Evolutionary conservation across 371 early-diverging fungal genomes (phyloP), one percentile per base, ranked within the genome.

Genomic region (Chytridiales sp.): DNA sequence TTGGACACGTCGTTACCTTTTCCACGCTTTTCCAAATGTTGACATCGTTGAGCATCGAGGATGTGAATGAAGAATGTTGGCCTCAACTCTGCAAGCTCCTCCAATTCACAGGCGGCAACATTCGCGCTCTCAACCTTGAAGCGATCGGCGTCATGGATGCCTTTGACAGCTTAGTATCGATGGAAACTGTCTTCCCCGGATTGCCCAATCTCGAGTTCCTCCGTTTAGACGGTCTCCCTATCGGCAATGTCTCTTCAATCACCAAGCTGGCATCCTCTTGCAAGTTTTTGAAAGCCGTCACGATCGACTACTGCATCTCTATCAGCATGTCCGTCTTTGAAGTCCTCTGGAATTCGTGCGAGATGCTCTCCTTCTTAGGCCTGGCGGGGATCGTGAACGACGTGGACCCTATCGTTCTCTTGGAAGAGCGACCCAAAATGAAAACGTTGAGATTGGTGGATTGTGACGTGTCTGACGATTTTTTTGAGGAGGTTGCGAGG

Each of bases 361-460:
- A 41, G 11, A 65, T 62, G 32, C 47, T 77, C 2, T 34, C 32
- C 19, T 77, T 77, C 48, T 29, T 77, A 17, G 78, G 74, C 9
- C 19, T 77, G 26, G 78, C 74, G 5, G 78, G 78, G 4, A 56
- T 77, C 5, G 62, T 68, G 13, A 65, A 65, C 24, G 64, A 67
- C 29, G 47, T 53, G 46, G 43, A 36, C 19, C 27, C 39, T 15
- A 47, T n/a, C 44, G 22, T 26, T 24, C 38, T 17, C 2, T 44
- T 77, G 38, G 50, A 39, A 21, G 4, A 9, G 17, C 67, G 62
- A 24, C 34, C 55, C 4, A 47, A 43, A n/a, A 43, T 77, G 39
- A 47, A 61, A n/a, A 69, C 70, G n/a, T 55, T 77, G 11, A 66
- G 78, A 19, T 58, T 77, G 17, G 78, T 77, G 4, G 78, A 77